Percentiles rank a stretch among this genome's conserved stretches.
Evolutionary conservation across 805 yeast species (phyloP).

Genomic region (Ogataea nitratoaversa): DNA sequence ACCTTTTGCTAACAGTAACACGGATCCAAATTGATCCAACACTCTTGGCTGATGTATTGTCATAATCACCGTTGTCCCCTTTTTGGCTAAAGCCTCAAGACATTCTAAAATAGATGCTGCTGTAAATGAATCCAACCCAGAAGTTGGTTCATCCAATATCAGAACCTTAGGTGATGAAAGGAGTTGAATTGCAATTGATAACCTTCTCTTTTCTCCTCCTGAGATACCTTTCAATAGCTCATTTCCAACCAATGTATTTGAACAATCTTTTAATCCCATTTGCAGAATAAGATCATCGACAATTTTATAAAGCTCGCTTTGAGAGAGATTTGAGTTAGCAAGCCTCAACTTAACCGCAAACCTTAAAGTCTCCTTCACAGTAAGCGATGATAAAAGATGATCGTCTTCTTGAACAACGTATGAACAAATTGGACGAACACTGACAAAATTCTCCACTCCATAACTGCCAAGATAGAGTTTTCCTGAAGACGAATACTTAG

Average conservation of each 20-base stretch:
- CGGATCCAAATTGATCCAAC: slow-evolving; percentile 58
- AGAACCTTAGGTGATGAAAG: slow-evolving; percentile 71
- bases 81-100: slow-evolving; percentile 54
- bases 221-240: slow-evolving; percentile 55
- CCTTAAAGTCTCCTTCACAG: slow-evolving; percentile 64
- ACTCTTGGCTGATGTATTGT: slow-evolving; percentile 84
- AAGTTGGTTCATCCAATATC: slow-evolving; percentile 84
- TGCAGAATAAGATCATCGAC: slow-evolving; percentile 60
- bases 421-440: slow-evolving; percentile 37
- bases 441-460: slow-evolving; percentile 43
- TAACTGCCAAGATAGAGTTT: slow-evolving; percentile 27
- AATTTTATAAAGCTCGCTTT: slow-evolving; percentile 45
- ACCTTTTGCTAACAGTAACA: slow-evolving; percentile 72
- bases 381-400: slow-evolving; percentile 62
- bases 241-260: slow-evolving; percentile 55
- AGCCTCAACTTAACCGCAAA: slow-evolving; percentile 71
- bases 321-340: slow-evolving; percentile 39
- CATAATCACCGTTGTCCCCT: slow-evolving; percentile 67
- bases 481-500: slow-evolving; percentile 26
- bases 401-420: slow-evolving; percentile 76
- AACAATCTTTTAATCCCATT: slow-evolving; percentile 64
- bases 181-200: slow-evolving; percentile 74
- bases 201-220: slow-evolving; percentile 81
- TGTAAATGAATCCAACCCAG: slow-evolving; percentile 78
- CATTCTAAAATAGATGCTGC: slow-evolving; percentile 64